Evolutionary conservation across 140 eudicot species (phyloP).

Genomic region (Ambrosia hybrid): DNA sequence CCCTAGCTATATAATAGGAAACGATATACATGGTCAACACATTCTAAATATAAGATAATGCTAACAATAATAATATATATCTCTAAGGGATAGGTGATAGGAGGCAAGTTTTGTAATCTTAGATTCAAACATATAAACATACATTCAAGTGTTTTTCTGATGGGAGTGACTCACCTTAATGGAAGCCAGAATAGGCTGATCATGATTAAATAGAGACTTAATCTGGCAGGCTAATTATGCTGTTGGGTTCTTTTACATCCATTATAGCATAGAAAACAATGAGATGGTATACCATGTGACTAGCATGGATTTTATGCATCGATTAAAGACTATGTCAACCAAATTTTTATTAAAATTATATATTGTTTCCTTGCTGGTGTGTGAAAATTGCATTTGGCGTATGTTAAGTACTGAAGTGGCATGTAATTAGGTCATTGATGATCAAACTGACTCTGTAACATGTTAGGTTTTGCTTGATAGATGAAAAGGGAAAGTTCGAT

Average conservation of each 20-base stretch:
- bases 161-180: too few relatives aligned
- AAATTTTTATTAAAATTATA: not conserved
- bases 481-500: slow-evolving; percentile 36
- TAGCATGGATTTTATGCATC: not conserved
- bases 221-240: too few relatives aligned
- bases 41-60: too few relatives aligned
- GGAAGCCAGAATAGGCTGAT: too few relatives aligned
- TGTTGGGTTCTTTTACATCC: not conserved
- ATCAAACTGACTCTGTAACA: not conserved
- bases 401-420: not conserved
- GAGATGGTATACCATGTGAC: not conserved
- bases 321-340: not conserved
- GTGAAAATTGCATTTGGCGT: not conserved
- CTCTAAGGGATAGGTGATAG: too few relatives aligned
- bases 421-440: not conserved
- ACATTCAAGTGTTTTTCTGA: too few relatives aligned
- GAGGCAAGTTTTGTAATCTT: too few relatives aligned
- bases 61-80: too few relatives aligned
- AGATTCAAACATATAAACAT: too few relatives aligned
- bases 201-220: too few relatives aligned
- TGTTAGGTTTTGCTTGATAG: slow-evolving; percentile 18
- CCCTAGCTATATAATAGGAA: too few relatives aligned
- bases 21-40: too few relatives aligned
- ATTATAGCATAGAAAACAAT: not conserved
- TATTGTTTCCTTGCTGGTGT: not conserved